Conservation (phyloP, 306 rosid species). For the Vigna nakashimae region DNA sequence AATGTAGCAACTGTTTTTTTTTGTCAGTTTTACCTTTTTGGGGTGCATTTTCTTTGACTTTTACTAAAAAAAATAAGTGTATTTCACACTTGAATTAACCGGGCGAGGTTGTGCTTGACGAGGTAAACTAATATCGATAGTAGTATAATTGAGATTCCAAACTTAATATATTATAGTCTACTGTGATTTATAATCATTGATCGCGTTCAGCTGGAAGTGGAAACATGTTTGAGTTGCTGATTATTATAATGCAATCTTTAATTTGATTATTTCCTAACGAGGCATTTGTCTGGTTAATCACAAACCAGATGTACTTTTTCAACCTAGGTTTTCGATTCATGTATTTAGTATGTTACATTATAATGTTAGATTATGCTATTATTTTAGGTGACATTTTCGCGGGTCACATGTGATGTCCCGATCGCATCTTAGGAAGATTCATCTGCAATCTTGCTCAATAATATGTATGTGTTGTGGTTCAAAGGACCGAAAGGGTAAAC, state of each 20-base stretch:
- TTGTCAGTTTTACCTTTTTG: no score
- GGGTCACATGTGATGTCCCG: neutral
- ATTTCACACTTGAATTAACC: conserved; percentile 9
- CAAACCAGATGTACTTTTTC: neutral
- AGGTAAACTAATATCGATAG: neutral
- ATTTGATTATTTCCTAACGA: neutral
- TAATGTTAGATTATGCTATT: neutral
- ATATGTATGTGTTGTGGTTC: neutral
- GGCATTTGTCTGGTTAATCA: conserved; percentile 16
- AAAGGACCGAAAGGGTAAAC: neutral
- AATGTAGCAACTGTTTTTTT: no score
- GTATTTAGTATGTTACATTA: neutral
- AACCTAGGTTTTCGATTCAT: neutral
- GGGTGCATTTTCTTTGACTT: no score
- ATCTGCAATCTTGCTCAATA: conserved; percentile 5
- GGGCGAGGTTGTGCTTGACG: conserved; percentile 9
- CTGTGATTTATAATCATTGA: neutral
- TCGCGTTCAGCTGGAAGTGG: neutral
- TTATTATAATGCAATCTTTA: neutral
- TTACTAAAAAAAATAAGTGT: neutral
- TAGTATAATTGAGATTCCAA: conserved; percentile 13
- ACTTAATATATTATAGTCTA: neutral
- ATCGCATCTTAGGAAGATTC: conserved; percentile 19
- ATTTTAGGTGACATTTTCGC: neutral
- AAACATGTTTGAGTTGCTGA: neutral